Base-by-base conservation (phyloP, 805 yeast genomes). In the Jamesozyma hellenica region DNA sequence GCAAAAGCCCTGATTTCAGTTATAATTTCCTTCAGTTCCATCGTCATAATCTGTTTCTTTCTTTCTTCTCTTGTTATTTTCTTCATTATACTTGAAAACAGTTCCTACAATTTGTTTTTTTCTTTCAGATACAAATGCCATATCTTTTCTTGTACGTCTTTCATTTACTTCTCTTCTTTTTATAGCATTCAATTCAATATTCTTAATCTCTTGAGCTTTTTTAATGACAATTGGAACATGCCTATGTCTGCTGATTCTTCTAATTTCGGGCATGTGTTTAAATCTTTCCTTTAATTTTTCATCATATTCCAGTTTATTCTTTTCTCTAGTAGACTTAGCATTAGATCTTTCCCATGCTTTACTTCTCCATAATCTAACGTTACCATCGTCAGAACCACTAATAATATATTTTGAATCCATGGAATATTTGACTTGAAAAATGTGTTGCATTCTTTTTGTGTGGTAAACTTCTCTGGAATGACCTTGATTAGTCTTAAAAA, bases 361-460 rank as follows among this genome's bases (percentile, higher is more conserved):
- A 9, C 94, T 65, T 63, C 98, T 72, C 99, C 99, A 92, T 42
- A 94, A 52, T 50, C 99, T 72, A 23, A 94, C 77, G 61, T 94
- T 94, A 49, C 96, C 94, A 60, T 92, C 99, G 61, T 92, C 98
- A 2, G 95, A 84, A 15, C 96, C 98, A 43, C 86, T 76, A 38
- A 88, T 64, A 28, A 92, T 75, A 63, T 86, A 92, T 55, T 80
- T 77, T 40, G 94, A 73, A 63, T 92, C 99, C 75, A 86, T 86
- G 8, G 95, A 75, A 62, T 71, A 94, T 47, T 79, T 78, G 31
- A 81, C 85, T 41, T 82, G 74, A 62, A 87, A 85, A 10, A 92
- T 83, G 43, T 90, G 80, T 66, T 92, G 99, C 99, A 92, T 92
- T 58, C 99, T 75, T 67, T 86, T 87, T 12, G 98, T 92, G 55